Base-by-base conservation (phyloP, 1,284 basidiomycete genomes). In the Testicularia cyperi region DNA sequence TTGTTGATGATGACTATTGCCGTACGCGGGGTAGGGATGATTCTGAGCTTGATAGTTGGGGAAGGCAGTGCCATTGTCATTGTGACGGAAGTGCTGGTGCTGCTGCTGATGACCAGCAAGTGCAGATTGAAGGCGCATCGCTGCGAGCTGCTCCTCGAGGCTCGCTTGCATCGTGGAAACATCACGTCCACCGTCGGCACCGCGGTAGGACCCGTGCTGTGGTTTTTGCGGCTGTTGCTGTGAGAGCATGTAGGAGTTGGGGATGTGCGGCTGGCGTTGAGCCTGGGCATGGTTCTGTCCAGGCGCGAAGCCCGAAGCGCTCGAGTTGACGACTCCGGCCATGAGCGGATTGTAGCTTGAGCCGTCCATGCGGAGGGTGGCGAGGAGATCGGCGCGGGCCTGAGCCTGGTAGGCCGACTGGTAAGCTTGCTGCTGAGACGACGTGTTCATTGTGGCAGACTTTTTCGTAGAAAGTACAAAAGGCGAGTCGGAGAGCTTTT, bases 281-380 rank as follows among this genome's bases (percentile, higher is more conserved):
- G 25, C 10, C 7, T n/a, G 21, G 10, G 30, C 18, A 16, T 22
- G 16, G 29, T 35, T 20, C 9, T 18, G 9, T 9, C 16, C 13
- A 13, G 60, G 60, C 8, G 45, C 61, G 44, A 64, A 64, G 42
- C 42, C 37, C 22, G 56, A 24, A 9, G 61, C 56, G 16, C 33
- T 61, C 16, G 57, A 52, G 41, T 68, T 67, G 34, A 67, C 47
- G 31, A 32, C 37, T 23, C 37, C 42, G 23, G 29, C n/a, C 25
- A 46, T 49, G 34, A 46, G 24, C 19, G 69, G 65, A 21, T 44
- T 49, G 22, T 61, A 45, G 38, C 65, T 48, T 20, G 61, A 58
- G 31, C 69, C 68, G 12, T 69, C 65, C 31, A 62, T 65, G 24
- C 68, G 65, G 2, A 68, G 58, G 23, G 62, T 55, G 18, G 65